These are phyloP conservation scores for Hypericum perforatum DNA, from an alignment of 345 rosid genomes.

Conservation along the genomic window DNA sequence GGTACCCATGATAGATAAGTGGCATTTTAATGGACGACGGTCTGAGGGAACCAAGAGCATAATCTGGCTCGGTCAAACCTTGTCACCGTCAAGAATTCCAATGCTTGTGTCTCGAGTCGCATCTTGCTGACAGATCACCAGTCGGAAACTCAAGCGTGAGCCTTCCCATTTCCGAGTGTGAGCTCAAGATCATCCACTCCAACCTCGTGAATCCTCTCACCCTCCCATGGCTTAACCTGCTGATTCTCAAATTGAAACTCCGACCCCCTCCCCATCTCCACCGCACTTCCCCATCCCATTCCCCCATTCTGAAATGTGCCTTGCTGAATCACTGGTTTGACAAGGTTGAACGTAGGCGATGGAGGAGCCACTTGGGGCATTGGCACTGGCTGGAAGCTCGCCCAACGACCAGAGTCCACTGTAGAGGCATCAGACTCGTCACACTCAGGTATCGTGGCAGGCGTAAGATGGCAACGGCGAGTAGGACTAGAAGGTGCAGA, in stretches of 20 bases:
- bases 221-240: slow-evolving; percentile 4
- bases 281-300: background rate
- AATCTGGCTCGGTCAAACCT: too few species aligned
- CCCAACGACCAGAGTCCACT: slow-evolving; percentile 26
- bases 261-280: background rate
- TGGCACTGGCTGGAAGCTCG: slow-evolving; percentile 16
- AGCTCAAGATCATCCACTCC: slow-evolving; percentile 2
- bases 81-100: too few species aligned
- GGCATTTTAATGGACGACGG: too few species aligned
- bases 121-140: background rate
- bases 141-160: background rate
- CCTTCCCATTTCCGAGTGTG: slow-evolving; percentile 1
- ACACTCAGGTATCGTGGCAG: slow-evolving; percentile 25
- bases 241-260: background rate
- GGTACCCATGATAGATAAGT: too few species aligned
- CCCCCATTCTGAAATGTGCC: background rate
- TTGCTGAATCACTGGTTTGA: background rate
- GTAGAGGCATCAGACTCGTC: slow-evolving; percentile 27
- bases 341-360: slow-evolving; percentile 13
- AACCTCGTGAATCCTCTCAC: slow-evolving; percentile 2
- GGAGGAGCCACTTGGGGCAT: slow-evolving; percentile 19
- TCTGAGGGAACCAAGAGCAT: too few species aligned
- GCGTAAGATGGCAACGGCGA: slow-evolving; percentile 12
- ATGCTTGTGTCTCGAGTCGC: too few species aligned
- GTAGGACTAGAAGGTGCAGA: slow-evolving; percentile 10